phyloP scores from a whole-genome alignment of 257 asterid genomes.

The Galeopsis tetrahit region DNA sequence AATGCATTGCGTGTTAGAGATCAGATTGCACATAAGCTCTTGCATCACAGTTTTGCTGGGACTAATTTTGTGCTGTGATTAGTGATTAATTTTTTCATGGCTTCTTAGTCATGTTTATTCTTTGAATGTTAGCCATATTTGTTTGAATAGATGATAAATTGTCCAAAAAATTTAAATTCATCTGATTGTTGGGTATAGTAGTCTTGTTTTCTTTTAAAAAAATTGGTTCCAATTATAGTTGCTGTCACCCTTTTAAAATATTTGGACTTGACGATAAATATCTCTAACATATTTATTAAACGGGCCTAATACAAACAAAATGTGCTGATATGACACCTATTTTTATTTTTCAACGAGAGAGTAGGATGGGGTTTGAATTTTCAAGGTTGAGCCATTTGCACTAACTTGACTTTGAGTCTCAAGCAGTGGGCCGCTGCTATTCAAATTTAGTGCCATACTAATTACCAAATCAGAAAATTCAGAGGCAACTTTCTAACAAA shows the following conservation, averaged over 20 bases:
- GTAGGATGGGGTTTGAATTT: not conserved
- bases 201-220: no score
- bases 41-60: constrained; percentile 41
- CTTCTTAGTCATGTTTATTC: not conserved
- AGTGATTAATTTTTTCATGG: no score
- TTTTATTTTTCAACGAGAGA: not conserved
- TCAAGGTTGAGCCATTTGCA: constrained; percentile 14
- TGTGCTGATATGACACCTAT: not conserved
- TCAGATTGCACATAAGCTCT: constrained; percentile 45
- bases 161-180: not conserved
- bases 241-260: no score
- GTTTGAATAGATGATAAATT: not conserved
- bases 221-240: no score
- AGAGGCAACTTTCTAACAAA: no score
- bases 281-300: no score
- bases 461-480: not conserved
- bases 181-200: not conserved
- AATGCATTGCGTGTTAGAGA: constrained; percentile 42
- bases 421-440: constrained; percentile 17
- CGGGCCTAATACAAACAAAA: no score
- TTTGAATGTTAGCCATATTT: not conserved
- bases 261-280: no score
- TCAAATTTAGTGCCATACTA: not conserved
- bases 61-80: not conserved
- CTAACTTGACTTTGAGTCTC: constrained; percentile 1